A percentile compares a stretch with the other conserved stretches of the same genome.
These are phyloP conservation scores for Durio zibethinus DNA, from an alignment of 345 rosid species.

Conservation along the genomic window DNA sequence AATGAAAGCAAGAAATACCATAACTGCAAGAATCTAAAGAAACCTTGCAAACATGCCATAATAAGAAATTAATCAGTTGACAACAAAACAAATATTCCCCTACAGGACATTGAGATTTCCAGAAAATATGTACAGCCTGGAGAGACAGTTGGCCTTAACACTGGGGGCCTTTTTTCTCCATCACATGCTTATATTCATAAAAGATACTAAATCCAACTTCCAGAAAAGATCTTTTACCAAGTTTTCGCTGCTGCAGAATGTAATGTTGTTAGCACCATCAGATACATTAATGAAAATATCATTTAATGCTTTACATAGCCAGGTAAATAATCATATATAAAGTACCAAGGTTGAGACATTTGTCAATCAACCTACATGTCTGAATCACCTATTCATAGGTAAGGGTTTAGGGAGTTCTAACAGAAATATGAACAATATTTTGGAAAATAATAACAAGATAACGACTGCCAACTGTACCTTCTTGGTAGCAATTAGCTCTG, in stretches of 20 bases:
- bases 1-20: neutral
- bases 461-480: slow-evolving; percentile 50
- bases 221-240: neutral
- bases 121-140: neutral
- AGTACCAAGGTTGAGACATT: neutral
- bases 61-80: neutral
- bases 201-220: neutral
- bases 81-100: neutral
- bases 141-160: neutral
- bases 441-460: neutral
- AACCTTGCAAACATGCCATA: neutral
- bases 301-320: neutral
- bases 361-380: too few species aligned
- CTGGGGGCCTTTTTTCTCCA: neutral
- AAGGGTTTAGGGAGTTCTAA: neutral
- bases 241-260: neutral
- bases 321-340: neutral
- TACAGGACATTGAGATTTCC: neutral
- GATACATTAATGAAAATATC: neutral
- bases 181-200: neutral
- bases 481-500: slow-evolving; percentile 96
- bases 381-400: neutral
- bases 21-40: neutral
- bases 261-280: neutral
- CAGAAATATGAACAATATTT: neutral